Conservation (phyloP, 805 yeast species). For the Phaffomyces opuntiae region DNA sequence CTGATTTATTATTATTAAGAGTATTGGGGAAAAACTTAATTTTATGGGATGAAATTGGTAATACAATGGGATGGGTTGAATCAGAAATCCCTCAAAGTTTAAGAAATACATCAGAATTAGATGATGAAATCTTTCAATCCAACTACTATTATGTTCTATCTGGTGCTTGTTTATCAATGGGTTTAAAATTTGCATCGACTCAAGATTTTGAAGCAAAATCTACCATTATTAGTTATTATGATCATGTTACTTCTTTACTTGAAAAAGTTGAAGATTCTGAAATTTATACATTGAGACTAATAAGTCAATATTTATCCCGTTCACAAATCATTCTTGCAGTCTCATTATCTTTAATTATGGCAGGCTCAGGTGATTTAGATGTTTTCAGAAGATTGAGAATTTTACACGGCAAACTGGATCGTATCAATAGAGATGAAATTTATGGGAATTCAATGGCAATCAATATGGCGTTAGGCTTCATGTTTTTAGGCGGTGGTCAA, state of each 20-base stretch:
- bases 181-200: constrained; percentile 70
- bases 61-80: constrained; percentile 16
- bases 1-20: constrained; percentile 64
- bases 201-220: constrained; percentile 46
- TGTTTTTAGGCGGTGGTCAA: constrained; percentile 91
- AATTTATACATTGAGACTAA: constrained; percentile 49
- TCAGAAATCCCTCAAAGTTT: constrained; percentile 48
- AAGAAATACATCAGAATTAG: constrained; percentile 22
- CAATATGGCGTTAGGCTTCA: constrained; percentile 78
- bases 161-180: constrained; percentile 71
- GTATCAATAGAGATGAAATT: constrained; percentile 19
- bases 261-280: constrained; percentile 19
- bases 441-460: constrained; percentile 74
- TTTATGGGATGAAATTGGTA: constrained; percentile 18
- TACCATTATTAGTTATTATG: constrained; percentile 41
- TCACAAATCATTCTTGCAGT: constrained; percentile 55
- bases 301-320: constrained; percentile 45
- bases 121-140: constrained; percentile 32
- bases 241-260: constrained; percentile 11
- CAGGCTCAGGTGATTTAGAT: constrained; percentile 86
- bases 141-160: constrained; percentile 59
- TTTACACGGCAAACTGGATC: constrained; percentile 43
- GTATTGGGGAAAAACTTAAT: constrained; percentile 37
- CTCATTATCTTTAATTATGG: constrained; percentile 69
- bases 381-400: constrained; percentile 66